A percentile compares a stretch with the other conserved stretches of the same genome.
Conservation (phyloP, 129 eudicot genomes). For the Chrysanthemum seticuspe region DNA sequence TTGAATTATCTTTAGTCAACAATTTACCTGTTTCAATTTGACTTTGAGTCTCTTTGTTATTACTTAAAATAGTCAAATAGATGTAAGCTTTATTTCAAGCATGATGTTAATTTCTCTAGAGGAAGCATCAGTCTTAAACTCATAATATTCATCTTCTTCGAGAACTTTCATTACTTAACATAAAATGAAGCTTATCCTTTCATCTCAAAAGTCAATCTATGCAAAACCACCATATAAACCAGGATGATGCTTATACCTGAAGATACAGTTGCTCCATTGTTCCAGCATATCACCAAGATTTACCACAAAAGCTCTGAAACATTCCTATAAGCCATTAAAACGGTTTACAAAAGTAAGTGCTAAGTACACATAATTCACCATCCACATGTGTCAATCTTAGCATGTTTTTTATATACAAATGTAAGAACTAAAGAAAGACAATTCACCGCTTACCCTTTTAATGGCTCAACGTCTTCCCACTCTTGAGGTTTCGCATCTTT, state of each 20-base stretch:
- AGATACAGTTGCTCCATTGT: conserved; percentile 86
- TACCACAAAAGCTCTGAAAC: conserved; percentile 77
- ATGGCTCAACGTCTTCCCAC: conserved; percentile 82
- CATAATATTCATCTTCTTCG: too few relatives aligned
- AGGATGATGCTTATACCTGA: conserved; percentile 50
- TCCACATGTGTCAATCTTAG: background rate
- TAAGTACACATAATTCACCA: background rate
- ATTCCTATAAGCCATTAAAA: background rate
- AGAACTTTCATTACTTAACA: too few relatives aligned
- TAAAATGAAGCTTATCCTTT: too few relatives aligned
- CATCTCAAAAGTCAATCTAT: background rate
- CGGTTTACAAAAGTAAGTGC: background rate
- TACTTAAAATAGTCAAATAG: too few relatives aligned
- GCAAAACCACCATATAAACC: conserved; percentile 11
- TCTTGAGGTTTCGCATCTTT: conserved; percentile 64
- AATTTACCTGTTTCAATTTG: too few relatives aligned
- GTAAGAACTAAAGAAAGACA: too few relatives aligned
- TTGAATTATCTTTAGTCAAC: too few relatives aligned
- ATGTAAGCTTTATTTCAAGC: too few relatives aligned
- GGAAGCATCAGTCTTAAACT: too few relatives aligned
- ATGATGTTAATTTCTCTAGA: too few relatives aligned
- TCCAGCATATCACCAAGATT: conserved; percentile 94
- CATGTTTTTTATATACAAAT: too few relatives aligned
- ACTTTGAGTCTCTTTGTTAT: too few relatives aligned
- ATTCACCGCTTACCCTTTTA: conserved; percentile 66